Percentiles rank a stretch among this genome's conserved stretches.
Conservation (phyloP, 1,139 yeast genomes). For the Arxiozyma slooffiae region DNA sequence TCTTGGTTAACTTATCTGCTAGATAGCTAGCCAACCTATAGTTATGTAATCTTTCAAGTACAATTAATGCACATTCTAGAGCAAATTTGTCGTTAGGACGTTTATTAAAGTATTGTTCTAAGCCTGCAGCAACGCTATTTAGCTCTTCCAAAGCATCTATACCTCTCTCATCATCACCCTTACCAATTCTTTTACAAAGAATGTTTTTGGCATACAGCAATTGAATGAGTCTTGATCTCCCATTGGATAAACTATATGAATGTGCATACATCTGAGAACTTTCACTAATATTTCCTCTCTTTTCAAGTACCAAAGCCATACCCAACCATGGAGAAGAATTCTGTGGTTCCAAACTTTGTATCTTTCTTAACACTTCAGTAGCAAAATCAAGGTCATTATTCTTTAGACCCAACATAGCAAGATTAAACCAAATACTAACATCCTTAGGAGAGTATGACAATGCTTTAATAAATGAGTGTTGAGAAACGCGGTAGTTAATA, state of each 20-base stretch:
- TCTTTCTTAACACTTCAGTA: slow-evolving; percentile 57
- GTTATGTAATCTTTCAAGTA: slow-evolving; percentile 65
- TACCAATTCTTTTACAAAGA: slow-evolving; percentile 35
- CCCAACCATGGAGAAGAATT: slow-evolving; percentile 79
- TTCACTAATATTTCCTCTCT: slow-evolving; percentile 42
- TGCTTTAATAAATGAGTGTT: slow-evolving; percentile 87
- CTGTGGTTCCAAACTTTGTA: slow-evolving; percentile 77
- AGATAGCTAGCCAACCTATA: slow-evolving; percentile 45
- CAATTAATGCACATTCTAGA: slow-evolving; percentile 44
- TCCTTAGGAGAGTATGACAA: slow-evolving; percentile 59
- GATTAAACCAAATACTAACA: slow-evolving; percentile 65
- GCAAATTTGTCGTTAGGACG: slow-evolving; percentile 59
- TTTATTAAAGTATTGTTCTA: slow-evolving; percentile 60
- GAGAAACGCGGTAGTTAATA: slow-evolving; percentile 62
- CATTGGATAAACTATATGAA: slow-evolving; percentile 67
- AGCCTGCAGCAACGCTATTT: slow-evolving; percentile 59
- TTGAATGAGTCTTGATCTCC: slow-evolving; percentile 61
- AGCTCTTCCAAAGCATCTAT: slow-evolving; percentile 54
- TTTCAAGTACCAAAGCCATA: slow-evolving; percentile 59
- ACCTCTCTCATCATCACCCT: slow-evolving; percentile 40
- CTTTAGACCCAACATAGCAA: slow-evolving; percentile 67
- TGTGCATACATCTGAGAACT: slow-evolving; percentile 62
- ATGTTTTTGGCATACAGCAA: slow-evolving; percentile 59
- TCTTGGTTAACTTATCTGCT: slow-evolving; percentile 38
- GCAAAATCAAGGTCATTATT: slow-evolving; percentile 67